Evolutionary conservation across 768 basidiomycete species (phyloP).

Genomic region (Suillus spraguei): DNA sequence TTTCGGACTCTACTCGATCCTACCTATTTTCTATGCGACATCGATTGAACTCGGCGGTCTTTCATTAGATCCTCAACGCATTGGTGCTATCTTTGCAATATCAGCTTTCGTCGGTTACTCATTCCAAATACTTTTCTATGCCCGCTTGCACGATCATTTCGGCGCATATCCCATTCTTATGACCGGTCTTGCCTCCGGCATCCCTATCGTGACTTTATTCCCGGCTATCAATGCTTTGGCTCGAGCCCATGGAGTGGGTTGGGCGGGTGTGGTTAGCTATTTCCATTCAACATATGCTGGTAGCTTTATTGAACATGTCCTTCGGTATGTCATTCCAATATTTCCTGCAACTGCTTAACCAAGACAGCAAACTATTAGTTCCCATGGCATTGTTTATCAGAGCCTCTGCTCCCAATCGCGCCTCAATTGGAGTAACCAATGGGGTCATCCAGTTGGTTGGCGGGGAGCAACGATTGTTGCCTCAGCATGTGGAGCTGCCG

Average conservation of each 20-base stretch:
- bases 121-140: neutral
- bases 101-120: neutral
- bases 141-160: neutral
- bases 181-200: neutral
- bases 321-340: neutral
- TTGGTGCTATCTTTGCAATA: neutral
- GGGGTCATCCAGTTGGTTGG: neutral
- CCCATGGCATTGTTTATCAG: neutral
- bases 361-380: neutral
- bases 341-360: neutral
- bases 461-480: neutral
- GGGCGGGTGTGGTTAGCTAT: too few relatives aligned
- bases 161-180: conserved; percentile 36
- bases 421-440: neutral
- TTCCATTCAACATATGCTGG: too few relatives aligned
- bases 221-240: neutral
- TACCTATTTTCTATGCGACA: too few relatives aligned
- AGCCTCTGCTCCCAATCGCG: conserved; percentile 9
- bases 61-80: neutral
- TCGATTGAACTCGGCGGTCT: too few relatives aligned
- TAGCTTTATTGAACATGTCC: too few relatives aligned
- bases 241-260: neutral
- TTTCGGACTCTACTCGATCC: too few relatives aligned
- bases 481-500: too few relatives aligned
- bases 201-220: neutral